These are phyloP conservation scores for Metarhizium robertsii DNA, from an alignment of 2,329 filamentous ascomycete genomes.

Conservation along the genomic window DNA sequence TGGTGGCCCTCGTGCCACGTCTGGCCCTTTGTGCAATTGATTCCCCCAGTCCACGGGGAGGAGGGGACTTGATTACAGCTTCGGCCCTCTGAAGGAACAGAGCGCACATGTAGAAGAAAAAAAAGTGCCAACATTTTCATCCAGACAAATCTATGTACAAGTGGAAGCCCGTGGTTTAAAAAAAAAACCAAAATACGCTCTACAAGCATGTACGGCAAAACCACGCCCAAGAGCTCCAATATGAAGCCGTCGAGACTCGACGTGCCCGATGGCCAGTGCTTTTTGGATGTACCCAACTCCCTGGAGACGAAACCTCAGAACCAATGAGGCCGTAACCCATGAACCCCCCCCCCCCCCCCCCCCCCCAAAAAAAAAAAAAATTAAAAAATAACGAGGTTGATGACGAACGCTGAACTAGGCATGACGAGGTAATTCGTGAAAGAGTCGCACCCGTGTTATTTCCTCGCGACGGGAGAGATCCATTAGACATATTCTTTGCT, in stretches of 20 bases:
- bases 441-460: background rate
- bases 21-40: too few species aligned
- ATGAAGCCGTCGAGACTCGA: background rate
- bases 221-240: background rate
- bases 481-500: background rate
- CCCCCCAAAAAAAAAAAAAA: background rate
- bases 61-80: too few species aligned
- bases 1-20: background rate
- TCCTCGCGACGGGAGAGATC: background rate
- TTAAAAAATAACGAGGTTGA: background rate
- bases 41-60: too few species aligned
- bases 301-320: background rate
- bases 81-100: too few species aligned
- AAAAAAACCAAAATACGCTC: background rate
- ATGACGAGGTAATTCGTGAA: background rate
- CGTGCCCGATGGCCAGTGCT: background rate
- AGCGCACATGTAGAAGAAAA: too few species aligned
- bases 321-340: background rate
- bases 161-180: background rate
- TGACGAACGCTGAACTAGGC: background rate
- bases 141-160: background rate
- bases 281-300: conserved; percentile 2
- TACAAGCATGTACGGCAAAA: background rate
- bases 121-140: background rate
- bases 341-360: too few species aligned